A percentile compares a stretch with the other conserved stretches of the same genome.
These are phyloP conservation scores for Cucurbitaria berberidis DNA, from an alignment of 2,329 filamentous ascomycete species.

Conservation along the genomic window DNA sequence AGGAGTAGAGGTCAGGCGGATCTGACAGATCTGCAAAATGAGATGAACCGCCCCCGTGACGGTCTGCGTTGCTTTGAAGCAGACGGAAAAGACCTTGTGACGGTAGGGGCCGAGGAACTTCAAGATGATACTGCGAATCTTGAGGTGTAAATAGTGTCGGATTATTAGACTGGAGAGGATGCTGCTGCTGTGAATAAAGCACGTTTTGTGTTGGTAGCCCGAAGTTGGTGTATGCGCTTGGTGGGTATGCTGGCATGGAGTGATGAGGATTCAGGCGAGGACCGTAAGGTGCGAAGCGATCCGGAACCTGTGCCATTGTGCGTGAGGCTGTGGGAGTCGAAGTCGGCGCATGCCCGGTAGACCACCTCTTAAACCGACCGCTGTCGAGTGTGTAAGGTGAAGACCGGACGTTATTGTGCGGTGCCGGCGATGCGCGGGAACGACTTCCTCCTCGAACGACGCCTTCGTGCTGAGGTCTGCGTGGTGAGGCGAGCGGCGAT, in stretches of 20 bases:
- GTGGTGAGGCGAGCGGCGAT: slow-evolving; percentile 75
- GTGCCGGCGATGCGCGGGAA: slow-evolving; percentile 73
- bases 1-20: slow-evolving; percentile 77
- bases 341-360: slow-evolving; percentile 66
- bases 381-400: slow-evolving; percentile 74
- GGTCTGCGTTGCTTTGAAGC: slow-evolving; percentile 76
- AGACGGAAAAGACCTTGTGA: slow-evolving; percentile 76
- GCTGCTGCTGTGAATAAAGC: slow-evolving; percentile 51
- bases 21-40: slow-evolving; percentile 77
- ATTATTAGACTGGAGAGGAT: slow-evolving; percentile 60
- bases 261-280: slow-evolving; percentile 59
- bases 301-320: slow-evolving; percentile 63
- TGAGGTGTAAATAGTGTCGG: slow-evolving; percentile 56
- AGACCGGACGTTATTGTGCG: slow-evolving; percentile 69
- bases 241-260: slow-evolving; percentile 47
- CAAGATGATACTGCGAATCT: slow-evolving; percentile 59
- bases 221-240: slow-evolving; percentile 39
- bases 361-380: slow-evolving; percentile 75
- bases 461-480: slow-evolving; percentile 63
- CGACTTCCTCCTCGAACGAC: slow-evolving; percentile 63
- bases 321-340: slow-evolving; percentile 66
- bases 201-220: slow-evolving; percentile 44
- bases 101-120: slow-evolving; percentile 64
- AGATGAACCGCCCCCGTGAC: slow-evolving; percentile 65
- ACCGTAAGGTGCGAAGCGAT: slow-evolving; percentile 66